These are phyloP conservation scores for Entrophospora sp. DNA, from an alignment of 192 early-diverging fungal genomes.

Conservation along the genomic window DNA sequence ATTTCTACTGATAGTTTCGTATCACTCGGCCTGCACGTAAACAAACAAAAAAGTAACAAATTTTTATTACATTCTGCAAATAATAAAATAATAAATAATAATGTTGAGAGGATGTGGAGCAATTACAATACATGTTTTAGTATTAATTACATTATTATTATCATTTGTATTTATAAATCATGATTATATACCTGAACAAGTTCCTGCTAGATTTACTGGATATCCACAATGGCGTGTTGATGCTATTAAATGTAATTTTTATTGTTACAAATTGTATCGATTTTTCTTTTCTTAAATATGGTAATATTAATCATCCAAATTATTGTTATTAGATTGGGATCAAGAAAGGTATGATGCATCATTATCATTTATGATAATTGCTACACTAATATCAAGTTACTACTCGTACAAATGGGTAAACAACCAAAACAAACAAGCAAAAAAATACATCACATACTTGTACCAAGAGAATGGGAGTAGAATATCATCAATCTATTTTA, in stretches of 20 bases:
- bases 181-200: neutral
- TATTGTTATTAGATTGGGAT: slow-evolving; percentile 11
- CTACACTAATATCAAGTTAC: neutral
- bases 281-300: neutral
- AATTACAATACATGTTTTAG: too few relatives aligned
- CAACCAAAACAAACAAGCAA: neutral
- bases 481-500: slow-evolving; percentile 24
- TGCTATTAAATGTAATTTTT: neutral
- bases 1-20: too few relatives aligned
- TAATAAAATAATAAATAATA: too few relatives aligned
- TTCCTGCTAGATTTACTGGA: neutral
- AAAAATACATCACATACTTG: slow-evolving; percentile 8
- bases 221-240: slow-evolving; percentile 12
- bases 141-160: too few relatives aligned
- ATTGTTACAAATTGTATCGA: neutral
- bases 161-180: too few relatives aligned
- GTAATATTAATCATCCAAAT: too few relatives aligned
- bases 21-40: too few relatives aligned
- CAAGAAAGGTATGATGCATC: neutral
- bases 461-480: slow-evolving; percentile 5
- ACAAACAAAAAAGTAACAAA: too few relatives aligned
- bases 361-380: neutral
- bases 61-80: too few relatives aligned
- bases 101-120: too few relatives aligned
- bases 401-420: neutral